phyloP scores from a whole-genome alignment of 2,329 filamentous ascomycete genomes.

The Metarhizium album region DNA sequence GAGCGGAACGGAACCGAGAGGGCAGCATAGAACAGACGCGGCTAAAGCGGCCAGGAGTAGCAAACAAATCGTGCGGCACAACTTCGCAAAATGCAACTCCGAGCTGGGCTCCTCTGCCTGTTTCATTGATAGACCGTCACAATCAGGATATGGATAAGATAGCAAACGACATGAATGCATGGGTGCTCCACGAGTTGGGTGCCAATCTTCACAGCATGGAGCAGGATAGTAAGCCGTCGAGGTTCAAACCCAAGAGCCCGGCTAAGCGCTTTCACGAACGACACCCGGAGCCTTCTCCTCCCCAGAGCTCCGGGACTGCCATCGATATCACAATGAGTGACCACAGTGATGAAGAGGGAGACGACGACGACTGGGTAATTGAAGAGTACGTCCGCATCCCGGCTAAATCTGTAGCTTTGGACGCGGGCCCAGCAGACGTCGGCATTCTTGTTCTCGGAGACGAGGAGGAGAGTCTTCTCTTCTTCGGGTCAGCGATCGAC shows the following conservation, averaged over 20 bases:
- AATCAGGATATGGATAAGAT: slow-evolving; percentile 38
- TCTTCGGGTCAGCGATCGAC: slow-evolving; percentile 48
- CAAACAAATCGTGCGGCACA: slow-evolving; percentile 11
- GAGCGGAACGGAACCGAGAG: slow-evolving; percentile 2
- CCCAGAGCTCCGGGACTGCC: not conserved
- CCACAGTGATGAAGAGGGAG: slow-evolving; percentile 33
- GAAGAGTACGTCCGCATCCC: slow-evolving; percentile 55
- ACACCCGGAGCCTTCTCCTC: slow-evolving; percentile 30
- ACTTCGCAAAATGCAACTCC: slow-evolving; percentile 13
- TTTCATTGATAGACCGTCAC: slow-evolving; percentile 22
- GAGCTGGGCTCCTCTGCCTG: slow-evolving; percentile 19
- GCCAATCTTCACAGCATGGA: slow-evolving; percentile 39
- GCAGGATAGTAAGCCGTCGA: slow-evolving; percentile 28
- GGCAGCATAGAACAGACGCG: slow-evolving; percentile 13
- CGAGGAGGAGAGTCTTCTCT: slow-evolving; percentile 48
- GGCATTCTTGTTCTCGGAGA: slow-evolving; percentile 46
- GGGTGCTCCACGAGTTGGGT: slow-evolving; percentile 47
- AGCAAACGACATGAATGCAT: slow-evolving; percentile 45
- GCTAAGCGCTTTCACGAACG: slow-evolving; percentile 44
- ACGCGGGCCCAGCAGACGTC: slow-evolving; percentile 38
- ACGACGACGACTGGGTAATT: slow-evolving; percentile 50
- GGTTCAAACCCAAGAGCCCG: slow-evolving; percentile 46
- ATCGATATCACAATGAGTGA: slow-evolving; percentile 26
- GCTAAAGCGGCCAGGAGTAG: slow-evolving; percentile 24
- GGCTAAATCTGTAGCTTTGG: slow-evolving; percentile 34